Conservation (phyloP, 768 basidiomycete species). For the Mycena rebaudengoi region DNA sequence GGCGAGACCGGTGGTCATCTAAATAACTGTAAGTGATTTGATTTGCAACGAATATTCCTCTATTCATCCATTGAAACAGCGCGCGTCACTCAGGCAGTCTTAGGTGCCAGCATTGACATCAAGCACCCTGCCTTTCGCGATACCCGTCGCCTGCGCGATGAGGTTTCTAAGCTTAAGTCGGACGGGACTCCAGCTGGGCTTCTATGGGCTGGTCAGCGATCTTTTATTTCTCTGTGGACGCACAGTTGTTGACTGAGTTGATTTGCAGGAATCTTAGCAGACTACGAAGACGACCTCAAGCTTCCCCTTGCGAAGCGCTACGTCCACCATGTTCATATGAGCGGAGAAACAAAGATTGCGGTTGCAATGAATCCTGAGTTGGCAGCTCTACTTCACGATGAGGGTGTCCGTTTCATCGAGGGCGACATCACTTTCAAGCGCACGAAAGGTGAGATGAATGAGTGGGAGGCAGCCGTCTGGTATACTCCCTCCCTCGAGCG, state of each 20-base stretch:
- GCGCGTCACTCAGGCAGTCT: neutral
- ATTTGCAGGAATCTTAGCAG: neutral
- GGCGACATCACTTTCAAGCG: slow-evolving; percentile 10
- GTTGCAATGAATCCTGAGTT: slow-evolving; percentile 7
- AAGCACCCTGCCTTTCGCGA: neutral
- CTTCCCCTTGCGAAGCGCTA: neutral
- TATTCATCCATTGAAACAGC: no score
- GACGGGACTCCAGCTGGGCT: neutral
- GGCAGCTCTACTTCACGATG: neutral
- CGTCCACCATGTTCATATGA: slow-evolving; percentile 7
- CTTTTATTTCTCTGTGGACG: neutral
- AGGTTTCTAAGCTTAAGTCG: neutral
- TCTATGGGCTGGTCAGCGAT: neutral
- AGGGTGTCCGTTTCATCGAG: neutral
- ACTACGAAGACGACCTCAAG: neutral
- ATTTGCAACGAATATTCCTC: no score
- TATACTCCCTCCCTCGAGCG: neutral
- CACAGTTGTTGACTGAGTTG: no score
- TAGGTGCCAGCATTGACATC: neutral
- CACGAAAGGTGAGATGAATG: neutral
- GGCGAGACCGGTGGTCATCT: neutral
- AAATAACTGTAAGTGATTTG: neutral
- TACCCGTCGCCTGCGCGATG: neutral
- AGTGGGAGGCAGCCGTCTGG: slow-evolving; percentile 16
- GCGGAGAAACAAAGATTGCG: slow-evolving; percentile 3